phyloP scores from a whole-genome alignment of 768 basidiomycete genomes.

The Lentinula edodes region DNA sequence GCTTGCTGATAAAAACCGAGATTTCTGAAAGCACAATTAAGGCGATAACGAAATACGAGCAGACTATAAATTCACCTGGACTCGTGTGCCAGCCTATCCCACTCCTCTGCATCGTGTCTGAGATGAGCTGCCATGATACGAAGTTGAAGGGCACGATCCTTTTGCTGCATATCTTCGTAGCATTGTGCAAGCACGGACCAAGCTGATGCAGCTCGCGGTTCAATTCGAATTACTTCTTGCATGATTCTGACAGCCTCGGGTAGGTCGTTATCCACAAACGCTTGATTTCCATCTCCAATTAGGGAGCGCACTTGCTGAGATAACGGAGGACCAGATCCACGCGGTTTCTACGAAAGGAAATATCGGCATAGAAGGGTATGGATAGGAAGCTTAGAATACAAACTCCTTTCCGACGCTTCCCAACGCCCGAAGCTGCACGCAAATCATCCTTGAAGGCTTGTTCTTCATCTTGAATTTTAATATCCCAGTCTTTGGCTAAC shows the following conservation, averaged over 20 bases:
- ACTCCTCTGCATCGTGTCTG: slow-evolving; percentile 76
- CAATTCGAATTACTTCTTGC: slow-evolving; percentile 91
- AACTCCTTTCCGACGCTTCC: slow-evolving; percentile 47
- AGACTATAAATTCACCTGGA: slow-evolving; percentile 46
- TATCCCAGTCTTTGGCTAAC: slow-evolving; percentile 68
- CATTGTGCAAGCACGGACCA: slow-evolving; percentile 89
- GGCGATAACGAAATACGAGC: neutral
- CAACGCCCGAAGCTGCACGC: slow-evolving; percentile 69
- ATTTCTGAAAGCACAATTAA: slow-evolving; percentile 29
- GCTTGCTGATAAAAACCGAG: slow-evolving; percentile 79
- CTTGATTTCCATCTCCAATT: slow-evolving; percentile 83
- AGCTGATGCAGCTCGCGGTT: slow-evolving; percentile 75
- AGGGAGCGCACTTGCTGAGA: slow-evolving; percentile 69
- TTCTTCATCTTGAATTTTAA: slow-evolving; percentile 61
- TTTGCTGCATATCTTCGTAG: slow-evolving; percentile 66
- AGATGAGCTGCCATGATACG: slow-evolving; percentile 91
- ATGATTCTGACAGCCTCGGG: slow-evolving; percentile 70
- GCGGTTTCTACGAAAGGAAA: slow-evolving; percentile 31
- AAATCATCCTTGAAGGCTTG: slow-evolving; percentile 71
- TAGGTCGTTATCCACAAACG: slow-evolving; percentile 69
- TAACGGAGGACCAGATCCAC: slow-evolving; percentile 43
- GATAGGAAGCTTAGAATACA: slow-evolving; percentile 6
- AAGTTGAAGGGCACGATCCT: slow-evolving; percentile 70
- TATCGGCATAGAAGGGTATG: neutral
- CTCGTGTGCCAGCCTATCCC: slow-evolving; percentile 74